These are phyloP conservation scores for Salix dunnii DNA, from an alignment of 345 rosid species.

Conservation along the genomic window DNA sequence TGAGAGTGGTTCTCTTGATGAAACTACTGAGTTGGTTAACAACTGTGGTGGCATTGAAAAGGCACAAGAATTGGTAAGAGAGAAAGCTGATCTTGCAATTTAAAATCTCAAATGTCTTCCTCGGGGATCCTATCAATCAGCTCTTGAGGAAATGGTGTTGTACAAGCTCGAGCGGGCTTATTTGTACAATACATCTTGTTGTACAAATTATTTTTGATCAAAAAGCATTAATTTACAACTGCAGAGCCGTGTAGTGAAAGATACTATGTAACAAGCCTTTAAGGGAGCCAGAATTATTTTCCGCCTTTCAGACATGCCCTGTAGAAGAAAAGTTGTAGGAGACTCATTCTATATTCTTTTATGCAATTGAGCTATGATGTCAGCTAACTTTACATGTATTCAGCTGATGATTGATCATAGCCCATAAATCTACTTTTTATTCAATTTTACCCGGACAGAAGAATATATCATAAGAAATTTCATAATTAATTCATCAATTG, in stretches of 20 bases:
- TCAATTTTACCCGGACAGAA: no score
- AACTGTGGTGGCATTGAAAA: slow-evolving; percentile 62
- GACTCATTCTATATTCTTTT: slow-evolving; percentile 25
- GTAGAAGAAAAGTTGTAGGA: slow-evolving; percentile 9
- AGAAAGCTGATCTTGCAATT: slow-evolving; percentile 77
- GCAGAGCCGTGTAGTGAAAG: neutral
- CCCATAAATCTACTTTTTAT: no score
- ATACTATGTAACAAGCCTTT: slow-evolving; percentile 7
- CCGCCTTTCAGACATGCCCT: neutral
- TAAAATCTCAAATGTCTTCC: slow-evolving; percentile 71
- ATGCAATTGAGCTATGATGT: slow-evolving; percentile 28
- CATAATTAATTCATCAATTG: no score
- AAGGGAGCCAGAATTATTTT: neutral
- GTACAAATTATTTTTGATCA: neutral
- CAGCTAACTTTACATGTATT: slow-evolving; percentile 25
- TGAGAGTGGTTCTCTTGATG: slow-evolving; percentile 74
- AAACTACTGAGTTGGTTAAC: slow-evolving; percentile 66
- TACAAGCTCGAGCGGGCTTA: slow-evolving; percentile 88
- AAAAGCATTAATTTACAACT: slow-evolving; percentile 3
- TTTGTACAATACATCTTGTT: slow-evolving; percentile 16
- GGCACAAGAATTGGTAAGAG: slow-evolving; percentile 69
- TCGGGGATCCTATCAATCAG: slow-evolving; percentile 45
- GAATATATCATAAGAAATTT: no score
- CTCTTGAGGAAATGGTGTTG: slow-evolving; percentile 79
- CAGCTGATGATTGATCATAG: no score